A percentile compares a stretch with the other conserved stretches of the same genome.
phyloP scores from a whole-genome alignment of 345 rosid genomes.

The Populus pruinosa region DNA sequence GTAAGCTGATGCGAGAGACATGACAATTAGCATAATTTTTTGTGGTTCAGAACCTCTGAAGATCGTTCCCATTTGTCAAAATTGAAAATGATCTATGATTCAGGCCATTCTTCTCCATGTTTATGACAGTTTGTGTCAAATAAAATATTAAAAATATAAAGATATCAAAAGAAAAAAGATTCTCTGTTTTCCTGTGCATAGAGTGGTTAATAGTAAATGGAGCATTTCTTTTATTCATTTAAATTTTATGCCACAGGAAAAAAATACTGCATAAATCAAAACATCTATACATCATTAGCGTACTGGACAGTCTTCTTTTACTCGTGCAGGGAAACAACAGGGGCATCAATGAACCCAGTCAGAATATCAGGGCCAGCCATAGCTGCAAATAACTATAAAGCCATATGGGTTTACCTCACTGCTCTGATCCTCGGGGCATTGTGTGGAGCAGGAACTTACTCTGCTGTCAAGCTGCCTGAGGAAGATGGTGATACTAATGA shows the following conservation, averaged over 20 bases:
- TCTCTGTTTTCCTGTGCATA: background rate
- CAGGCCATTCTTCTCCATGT: background rate
- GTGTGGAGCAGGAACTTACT: constrained; percentile 77
- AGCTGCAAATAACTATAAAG: constrained; percentile 77
- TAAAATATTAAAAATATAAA: background rate
- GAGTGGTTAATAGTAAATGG: background rate
- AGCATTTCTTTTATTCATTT: background rate
- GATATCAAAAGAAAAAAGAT: background rate
- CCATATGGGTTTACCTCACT: constrained; percentile 81
- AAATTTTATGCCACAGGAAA: no score
- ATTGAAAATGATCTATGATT: background rate
- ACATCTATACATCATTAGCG: background rate
- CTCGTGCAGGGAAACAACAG: constrained; percentile 58
- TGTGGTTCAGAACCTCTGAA: background rate
- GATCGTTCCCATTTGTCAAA: background rate
- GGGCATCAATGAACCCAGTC: constrained; percentile 88
- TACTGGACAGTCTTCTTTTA: background rate
- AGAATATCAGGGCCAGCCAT: constrained; percentile 86
- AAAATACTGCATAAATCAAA: background rate
- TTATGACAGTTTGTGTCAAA: background rate
- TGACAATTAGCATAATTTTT: background rate
- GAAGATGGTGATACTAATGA: constrained; percentile 39
- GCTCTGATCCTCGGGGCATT: constrained; percentile 79
- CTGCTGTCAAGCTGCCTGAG: constrained; percentile 72
- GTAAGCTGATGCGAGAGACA: background rate